Conservation (phyloP, 768 basidiomycete genomes). For the Amanita molliuscula region DNA sequence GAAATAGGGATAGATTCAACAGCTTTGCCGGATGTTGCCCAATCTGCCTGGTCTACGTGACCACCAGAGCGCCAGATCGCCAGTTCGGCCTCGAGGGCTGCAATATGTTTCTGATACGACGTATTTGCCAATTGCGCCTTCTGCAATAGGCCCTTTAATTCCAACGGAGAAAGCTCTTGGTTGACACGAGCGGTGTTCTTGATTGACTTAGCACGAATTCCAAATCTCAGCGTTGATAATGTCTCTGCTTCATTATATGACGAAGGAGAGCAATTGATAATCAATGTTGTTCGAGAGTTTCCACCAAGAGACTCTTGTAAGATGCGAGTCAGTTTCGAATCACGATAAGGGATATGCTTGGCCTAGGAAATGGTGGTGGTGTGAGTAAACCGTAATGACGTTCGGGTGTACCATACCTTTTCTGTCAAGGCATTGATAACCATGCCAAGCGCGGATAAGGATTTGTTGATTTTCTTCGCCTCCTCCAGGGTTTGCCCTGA, state of each 20-base stretch:
- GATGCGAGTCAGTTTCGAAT: constrained; percentile 98
- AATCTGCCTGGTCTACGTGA: constrained; percentile 72
- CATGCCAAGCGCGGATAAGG: constrained; percentile 94
- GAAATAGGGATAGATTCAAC: constrained; percentile 39
- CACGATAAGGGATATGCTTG: constrained; percentile 95
- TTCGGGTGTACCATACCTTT: constrained; percentile 44
- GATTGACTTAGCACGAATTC: constrained; percentile 99
- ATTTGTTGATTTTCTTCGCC: constrained; percentile 99
- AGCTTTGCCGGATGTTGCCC: constrained; percentile 64
- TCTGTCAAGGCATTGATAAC: constrained; percentile 99
- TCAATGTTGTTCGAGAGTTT: constrained; percentile 91
- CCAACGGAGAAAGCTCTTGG: constrained; percentile 91
- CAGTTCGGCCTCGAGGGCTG: constrained; percentile 85
- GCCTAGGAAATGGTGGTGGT: constrained; percentile 49
- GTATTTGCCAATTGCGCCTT: constrained; percentile 85
- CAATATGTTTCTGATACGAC: constrained; percentile 77
- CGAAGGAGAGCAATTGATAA: constrained; percentile 98
- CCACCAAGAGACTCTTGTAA: constrained; percentile 97
- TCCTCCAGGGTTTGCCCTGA: constrained; percentile 98
- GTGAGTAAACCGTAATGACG: not conserved
- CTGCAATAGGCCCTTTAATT: constrained; percentile 85
- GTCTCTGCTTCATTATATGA: constrained; percentile 97
- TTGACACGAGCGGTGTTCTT: constrained; percentile 99
- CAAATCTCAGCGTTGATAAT: constrained; percentile 93
- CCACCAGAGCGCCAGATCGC: constrained; percentile 85